Evolutionary conservation across 495 filamentous ascomycete genomes (phyloP).

Genomic region (Hypoxylon lenormandii): DNA sequence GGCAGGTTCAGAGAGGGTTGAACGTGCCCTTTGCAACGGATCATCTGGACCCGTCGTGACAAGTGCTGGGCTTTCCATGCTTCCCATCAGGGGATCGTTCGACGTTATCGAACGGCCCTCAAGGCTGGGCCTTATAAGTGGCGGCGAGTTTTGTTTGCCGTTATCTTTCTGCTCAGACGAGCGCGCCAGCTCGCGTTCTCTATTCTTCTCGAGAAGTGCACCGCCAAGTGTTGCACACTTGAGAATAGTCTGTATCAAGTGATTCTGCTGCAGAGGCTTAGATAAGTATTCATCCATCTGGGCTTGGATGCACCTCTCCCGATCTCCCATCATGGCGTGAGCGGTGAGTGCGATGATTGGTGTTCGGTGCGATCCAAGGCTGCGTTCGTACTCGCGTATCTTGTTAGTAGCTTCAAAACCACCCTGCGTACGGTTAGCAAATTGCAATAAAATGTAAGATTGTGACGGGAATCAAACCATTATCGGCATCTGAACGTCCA

Average conservation of each 20-base stretch:
- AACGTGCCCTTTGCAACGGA: conserved; percentile 78
- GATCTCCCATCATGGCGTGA: conserved; percentile 98
- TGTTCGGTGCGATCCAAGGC: conserved; percentile 78
- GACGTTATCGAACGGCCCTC: conserved; percentile 71
- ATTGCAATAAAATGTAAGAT: neutral
- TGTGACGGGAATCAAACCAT: conserved; percentile 69
- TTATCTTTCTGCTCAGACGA: conserved; percentile 51
- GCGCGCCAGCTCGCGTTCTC: conserved; percentile 60
- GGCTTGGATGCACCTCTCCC: conserved; percentile 97
- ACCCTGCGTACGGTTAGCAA: conserved; percentile 68
- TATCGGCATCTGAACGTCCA: conserved; percentile 99
- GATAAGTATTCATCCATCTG: conserved; percentile 99
- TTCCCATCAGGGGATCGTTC: conserved; percentile 67
- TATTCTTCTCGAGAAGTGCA: conserved; percentile 78
- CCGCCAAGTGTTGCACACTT: conserved; percentile 94
- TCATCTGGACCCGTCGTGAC: conserved; percentile 72
- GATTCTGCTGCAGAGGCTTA: conserved; percentile 97
- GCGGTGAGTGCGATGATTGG: conserved; percentile 98
- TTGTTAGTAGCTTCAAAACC: conserved; percentile 97
- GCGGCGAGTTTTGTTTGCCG: conserved; percentile 36
- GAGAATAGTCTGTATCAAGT: conserved; percentile 97
- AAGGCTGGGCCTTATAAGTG: conserved; percentile 49
- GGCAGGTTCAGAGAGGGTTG: conserved; percentile 56
- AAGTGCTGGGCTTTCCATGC: conserved; percentile 70
- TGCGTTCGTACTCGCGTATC: conserved; percentile 93